Evolutionary conservation across 306 rosid species (phyloP).

Genomic region (Medicago truncatula): MtrunA17r5.0-ANR NC_053048.1:36288501-36289000

Average conservation of each 20-base stretch:
- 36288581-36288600: conserved; percentile 47
- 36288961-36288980: conserved; percentile 75
- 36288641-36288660: conserved; percentile 56
- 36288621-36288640: conserved; percentile 60
- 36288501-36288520: conserved; percentile 16
- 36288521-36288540: background rate
- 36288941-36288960: conserved; percentile 95
- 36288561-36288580: conserved; percentile 44
- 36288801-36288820: conserved; percentile 74
- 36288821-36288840: conserved; percentile 85
- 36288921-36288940: conserved; percentile 99
- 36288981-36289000: conserved; percentile 98
- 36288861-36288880: conserved; percentile 86
- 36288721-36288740: background rate
- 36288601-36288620: conserved; percentile 51
- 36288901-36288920: conserved; percentile 85
- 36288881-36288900: conserved; percentile 75
- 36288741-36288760: background rate
- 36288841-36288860: conserved; percentile 82
- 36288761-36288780: no score
- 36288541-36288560: conserved; percentile 13
- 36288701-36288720: conserved; percentile 31
- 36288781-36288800: conserved; percentile 1
- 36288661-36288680: conserved; percentile 48
- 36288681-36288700: conserved; percentile 44